Percentiles rank a stretch among this genome's conserved stretches.
These are phyloP conservation scores for Chalara sp. DNA, from an alignment of 2,329 filamentous ascomycete species.

Conservation along the genomic window DNA sequence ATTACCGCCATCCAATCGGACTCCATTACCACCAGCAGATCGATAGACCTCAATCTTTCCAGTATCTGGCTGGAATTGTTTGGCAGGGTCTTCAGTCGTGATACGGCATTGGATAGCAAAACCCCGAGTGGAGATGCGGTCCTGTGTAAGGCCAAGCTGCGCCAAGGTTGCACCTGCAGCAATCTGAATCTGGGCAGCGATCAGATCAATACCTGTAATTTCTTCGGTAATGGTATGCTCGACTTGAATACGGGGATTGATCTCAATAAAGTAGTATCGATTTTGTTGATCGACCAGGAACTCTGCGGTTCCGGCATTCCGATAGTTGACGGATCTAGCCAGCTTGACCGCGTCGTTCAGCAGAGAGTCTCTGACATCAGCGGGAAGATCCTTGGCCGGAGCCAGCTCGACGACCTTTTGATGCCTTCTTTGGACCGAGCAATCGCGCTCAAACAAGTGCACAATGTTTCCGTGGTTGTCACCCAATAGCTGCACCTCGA, in stretches of 20 bases:
- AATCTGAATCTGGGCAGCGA: constrained; percentile 98
- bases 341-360: constrained; percentile 87
- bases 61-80: constrained; percentile 88
- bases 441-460: constrained; percentile 98
- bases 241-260: constrained; percentile 98
- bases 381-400: constrained; percentile 88
- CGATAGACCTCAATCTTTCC: constrained; percentile 99
- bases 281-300: constrained; percentile 97
- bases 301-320: constrained; percentile 97
- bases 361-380: constrained; percentile 77
- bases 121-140: constrained; percentile 89
- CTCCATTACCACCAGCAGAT: constrained; percentile 90
- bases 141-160: constrained; percentile 95
- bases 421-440: constrained; percentile 95
- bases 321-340: constrained; percentile 93
- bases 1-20: constrained; percentile 89
- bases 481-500: constrained; percentile 95
- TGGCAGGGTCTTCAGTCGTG: constrained; percentile 90
- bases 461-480: constrained; percentile 98
- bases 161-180: constrained; percentile 88
- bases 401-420: constrained; percentile 99
- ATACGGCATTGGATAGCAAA: constrained; percentile 99
- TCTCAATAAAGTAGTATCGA: constrained; percentile 98
- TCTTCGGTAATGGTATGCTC: constrained; percentile 99
- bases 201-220: constrained; percentile 97